Evolutionary conservation across 371 early-diverging fungal species (phyloP).

Genomic region (Rhizopus delemar): DNA sequence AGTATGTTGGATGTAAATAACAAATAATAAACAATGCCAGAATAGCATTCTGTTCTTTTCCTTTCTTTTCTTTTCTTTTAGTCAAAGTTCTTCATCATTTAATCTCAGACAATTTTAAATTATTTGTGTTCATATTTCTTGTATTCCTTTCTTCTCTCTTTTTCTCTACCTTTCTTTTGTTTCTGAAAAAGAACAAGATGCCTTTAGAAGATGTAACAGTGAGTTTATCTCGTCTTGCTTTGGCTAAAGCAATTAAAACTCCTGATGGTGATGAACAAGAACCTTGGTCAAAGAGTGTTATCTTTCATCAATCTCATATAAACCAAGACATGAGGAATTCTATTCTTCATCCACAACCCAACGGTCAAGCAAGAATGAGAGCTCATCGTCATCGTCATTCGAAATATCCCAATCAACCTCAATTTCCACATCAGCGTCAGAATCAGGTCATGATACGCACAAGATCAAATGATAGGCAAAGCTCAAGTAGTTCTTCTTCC

Average conservation of each 20-base stretch:
- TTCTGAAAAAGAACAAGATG: slow-evolving; percentile 16
- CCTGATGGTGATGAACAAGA: slow-evolving; percentile 46
- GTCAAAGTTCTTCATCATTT: neutral
- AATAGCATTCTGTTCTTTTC: neutral
- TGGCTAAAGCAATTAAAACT: slow-evolving; percentile 55
- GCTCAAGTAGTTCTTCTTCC: neutral
- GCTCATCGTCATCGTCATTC: neutral
- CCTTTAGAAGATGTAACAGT: slow-evolving; percentile 47
- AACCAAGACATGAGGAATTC: slow-evolving; percentile 35
- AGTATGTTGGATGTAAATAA: no score
- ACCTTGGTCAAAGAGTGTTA: slow-evolving; percentile 49
- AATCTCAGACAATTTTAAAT: slow-evolving; percentile 5
- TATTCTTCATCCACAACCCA: slow-evolving; percentile 25
- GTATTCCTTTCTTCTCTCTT: slow-evolving; percentile 8
- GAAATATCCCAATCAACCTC: neutral
- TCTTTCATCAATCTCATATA: slow-evolving; percentile 51
- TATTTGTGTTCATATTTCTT: slow-evolving; percentile 2
- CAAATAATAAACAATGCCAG: no score
- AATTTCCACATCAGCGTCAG: slow-evolving; percentile 15
- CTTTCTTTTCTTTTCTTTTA: neutral
- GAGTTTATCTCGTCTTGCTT: slow-evolving; percentile 46
- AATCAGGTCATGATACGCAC: slow-evolving; percentile 19
- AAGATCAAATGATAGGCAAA: slow-evolving; percentile 17
- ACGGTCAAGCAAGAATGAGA: slow-evolving; percentile 11
- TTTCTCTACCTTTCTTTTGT: slow-evolving; percentile 4